These are phyloP conservation scores for Diaporthe citri DNA, from an alignment of 2,329 filamentous ascomycete genomes.

Conservation along the genomic window DNA sequence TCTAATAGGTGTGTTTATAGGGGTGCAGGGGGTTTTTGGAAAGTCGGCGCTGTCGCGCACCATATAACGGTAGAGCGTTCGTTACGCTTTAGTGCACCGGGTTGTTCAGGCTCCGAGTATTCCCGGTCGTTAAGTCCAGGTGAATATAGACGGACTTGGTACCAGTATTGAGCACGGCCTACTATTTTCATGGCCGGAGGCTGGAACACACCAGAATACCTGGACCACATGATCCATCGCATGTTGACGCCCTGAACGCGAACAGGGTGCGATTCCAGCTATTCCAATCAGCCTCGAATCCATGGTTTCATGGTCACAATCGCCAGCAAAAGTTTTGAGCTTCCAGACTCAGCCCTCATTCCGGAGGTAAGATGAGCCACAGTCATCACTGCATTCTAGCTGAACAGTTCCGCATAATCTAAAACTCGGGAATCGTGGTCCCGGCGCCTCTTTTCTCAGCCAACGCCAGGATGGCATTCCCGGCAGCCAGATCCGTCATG, in stretches of 20 bases:
- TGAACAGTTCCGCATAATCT: not conserved
- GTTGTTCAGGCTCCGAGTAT: too few relatives aligned
- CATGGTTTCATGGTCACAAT: not conserved
- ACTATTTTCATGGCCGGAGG: not conserved
- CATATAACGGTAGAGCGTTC: not conserved
- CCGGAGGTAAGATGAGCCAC: not conserved
- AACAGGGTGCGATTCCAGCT: not conserved
- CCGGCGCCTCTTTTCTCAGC: conserved; percentile 4
- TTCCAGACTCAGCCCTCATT: too few relatives aligned
- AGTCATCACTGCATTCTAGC: not conserved
- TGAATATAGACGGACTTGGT: not conserved
- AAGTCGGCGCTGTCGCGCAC: too few relatives aligned
- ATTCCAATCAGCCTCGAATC: too few relatives aligned
- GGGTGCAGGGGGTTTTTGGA: too few relatives aligned
- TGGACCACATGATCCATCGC: not conserved
- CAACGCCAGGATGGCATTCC: conserved; percentile 50
- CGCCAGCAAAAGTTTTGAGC: too few relatives aligned
- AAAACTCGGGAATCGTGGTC: conserved; percentile 12
- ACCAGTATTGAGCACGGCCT: not conserved
- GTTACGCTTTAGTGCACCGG: too few relatives aligned
- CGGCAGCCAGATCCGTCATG: conserved; percentile 73
- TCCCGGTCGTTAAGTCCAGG: not conserved
- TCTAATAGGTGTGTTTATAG: too few relatives aligned
- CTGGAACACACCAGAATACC: not conserved
- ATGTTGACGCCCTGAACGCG: not conserved